phyloP scores from a whole-genome alignment of 805 yeast genomes.

The Candida maesae region DNA sequence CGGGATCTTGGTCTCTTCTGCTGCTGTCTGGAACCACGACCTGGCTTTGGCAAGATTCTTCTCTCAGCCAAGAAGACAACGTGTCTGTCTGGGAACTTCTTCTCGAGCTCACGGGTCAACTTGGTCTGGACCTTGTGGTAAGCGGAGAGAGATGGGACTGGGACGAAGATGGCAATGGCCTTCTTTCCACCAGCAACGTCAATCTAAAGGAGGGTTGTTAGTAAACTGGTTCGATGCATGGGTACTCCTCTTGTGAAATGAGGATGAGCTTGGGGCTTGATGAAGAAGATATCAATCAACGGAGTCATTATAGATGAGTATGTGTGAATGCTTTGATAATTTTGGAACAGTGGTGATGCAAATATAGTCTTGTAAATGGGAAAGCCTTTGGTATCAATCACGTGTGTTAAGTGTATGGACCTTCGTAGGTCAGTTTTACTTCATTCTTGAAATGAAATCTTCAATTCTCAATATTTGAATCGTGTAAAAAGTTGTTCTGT shows the following conservation, averaged over 20 bases:
- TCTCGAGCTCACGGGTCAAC: constrained; percentile 98
- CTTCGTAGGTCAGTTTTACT: no score
- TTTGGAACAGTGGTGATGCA: no score
- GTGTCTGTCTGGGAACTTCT: constrained; percentile 99
- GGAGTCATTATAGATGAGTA: no score
- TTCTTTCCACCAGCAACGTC: constrained; percentile 98
- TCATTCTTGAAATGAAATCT: no score
- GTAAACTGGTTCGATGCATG: constrained; percentile 11
- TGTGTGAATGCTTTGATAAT: no score
- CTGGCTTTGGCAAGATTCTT: constrained; percentile 98
- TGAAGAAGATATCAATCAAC: no score
- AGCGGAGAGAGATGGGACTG: constrained; percentile 87
- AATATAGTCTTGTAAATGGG: no score
- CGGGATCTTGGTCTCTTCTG: constrained; percentile 99
- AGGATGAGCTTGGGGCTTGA: no score
- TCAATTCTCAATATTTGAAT: no score
- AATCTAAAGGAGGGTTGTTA: constrained; percentile 41
- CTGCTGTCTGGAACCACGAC: constrained; percentile 86
- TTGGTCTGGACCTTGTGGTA: constrained; percentile 97
- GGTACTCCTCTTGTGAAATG: background rate
- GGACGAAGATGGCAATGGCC: constrained; percentile 97
- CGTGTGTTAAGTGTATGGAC: no score
- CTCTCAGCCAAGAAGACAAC: constrained; percentile 99
- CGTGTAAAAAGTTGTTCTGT: no score
- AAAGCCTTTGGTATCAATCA: no score